Percentiles rank a stretch among this genome's conserved stretches.
Evolutionary conservation across 2,329 filamentous ascomycete genomes (phyloP).

Genomic region (Phialophora chinensis): DNA sequence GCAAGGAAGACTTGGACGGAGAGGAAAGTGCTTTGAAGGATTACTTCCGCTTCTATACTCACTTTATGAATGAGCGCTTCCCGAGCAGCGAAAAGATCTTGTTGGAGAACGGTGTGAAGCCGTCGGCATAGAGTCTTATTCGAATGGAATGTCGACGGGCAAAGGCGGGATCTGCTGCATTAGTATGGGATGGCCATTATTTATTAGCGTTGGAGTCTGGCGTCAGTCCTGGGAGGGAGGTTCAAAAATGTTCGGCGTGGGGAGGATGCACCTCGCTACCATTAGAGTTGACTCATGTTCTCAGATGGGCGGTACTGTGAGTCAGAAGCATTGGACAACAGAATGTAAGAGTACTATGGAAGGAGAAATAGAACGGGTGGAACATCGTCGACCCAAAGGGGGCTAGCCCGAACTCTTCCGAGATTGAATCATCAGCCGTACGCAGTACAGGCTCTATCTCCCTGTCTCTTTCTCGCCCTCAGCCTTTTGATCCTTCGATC

Average conservation of each 20-base stretch:
- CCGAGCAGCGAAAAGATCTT: conserved; percentile 23
- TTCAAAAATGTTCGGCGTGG: background rate
- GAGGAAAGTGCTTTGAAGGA: conserved; percentile 22
- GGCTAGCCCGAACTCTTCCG: background rate
- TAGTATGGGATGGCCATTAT: background rate
- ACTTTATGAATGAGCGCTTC: conserved; percentile 29
- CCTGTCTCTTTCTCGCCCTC: background rate
- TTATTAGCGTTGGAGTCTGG: conserved; percentile 9
- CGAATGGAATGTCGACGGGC: background rate
- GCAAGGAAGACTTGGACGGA: conserved; percentile 5
- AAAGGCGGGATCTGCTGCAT: background rate
- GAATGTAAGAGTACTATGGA: background rate
- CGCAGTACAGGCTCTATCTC: background rate
- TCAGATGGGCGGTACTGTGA: background rate
- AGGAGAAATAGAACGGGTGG: background rate
- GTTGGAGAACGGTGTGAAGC: conserved; percentile 25
- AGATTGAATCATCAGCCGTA: conserved; percentile 9
- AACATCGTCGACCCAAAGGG: background rate
- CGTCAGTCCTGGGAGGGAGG: background rate
- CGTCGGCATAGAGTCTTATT: conserved; percentile 14
- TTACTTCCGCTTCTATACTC: conserved; percentile 26
- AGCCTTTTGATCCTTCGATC: background rate
- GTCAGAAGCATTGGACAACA: background rate
- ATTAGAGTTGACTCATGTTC: background rate
- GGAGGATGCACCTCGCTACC: background rate